Conservation (phyloP, 768 basidiomycete species). For the Xerocomellus chrysenteron region DNA sequence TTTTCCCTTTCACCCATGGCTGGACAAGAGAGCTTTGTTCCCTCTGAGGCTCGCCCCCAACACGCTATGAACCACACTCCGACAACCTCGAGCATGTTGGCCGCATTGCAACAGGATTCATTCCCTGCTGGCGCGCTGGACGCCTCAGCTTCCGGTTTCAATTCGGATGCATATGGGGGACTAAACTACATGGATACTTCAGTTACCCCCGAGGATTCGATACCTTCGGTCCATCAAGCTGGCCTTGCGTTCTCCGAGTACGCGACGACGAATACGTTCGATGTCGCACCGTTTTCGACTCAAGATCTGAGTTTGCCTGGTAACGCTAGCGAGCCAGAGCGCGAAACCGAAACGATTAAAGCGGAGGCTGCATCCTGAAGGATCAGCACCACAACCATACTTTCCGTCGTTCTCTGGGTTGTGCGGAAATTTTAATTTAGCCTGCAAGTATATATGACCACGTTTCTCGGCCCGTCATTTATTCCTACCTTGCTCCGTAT, state of each 20-base stretch:
- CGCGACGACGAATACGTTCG: conserved; percentile 61
- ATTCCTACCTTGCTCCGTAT: conserved; percentile 40
- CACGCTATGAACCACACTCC: conserved; percentile 77
- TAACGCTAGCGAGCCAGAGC: conserved; percentile 57
- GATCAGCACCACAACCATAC: conserved; percentile 18
- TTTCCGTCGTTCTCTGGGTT: conserved; percentile 25
- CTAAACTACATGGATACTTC: conserved; percentile 78
- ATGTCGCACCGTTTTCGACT: conserved; percentile 64
- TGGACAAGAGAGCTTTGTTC: conserved; percentile 75
- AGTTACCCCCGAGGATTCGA: conserved; percentile 60
- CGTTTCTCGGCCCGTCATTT: conserved; percentile 33
- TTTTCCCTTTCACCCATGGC: conserved; percentile 87
- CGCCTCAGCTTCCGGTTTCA: conserved; percentile 58
- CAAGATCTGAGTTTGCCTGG: conserved; percentile 65
- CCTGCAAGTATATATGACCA: conserved; percentile 34
- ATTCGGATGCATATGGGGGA: conserved; percentile 65
- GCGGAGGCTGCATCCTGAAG: conserved; percentile 49
- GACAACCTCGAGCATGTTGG: conserved; percentile 88
- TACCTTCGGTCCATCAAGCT: conserved; percentile 57
- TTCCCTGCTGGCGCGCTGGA: conserved; percentile 69
- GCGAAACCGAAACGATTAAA: conserved; percentile 65
- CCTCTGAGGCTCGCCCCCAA: conserved; percentile 60
- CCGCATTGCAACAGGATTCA: conserved; percentile 76
- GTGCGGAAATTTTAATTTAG: conserved; percentile 32
- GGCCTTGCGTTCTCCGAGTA: conserved; percentile 75